Evolutionary conservation across 345 rosid genomes (phyloP), one percentile per base, ranked within the genome.

Genomic region (Bruguiera parviflora): DNA sequence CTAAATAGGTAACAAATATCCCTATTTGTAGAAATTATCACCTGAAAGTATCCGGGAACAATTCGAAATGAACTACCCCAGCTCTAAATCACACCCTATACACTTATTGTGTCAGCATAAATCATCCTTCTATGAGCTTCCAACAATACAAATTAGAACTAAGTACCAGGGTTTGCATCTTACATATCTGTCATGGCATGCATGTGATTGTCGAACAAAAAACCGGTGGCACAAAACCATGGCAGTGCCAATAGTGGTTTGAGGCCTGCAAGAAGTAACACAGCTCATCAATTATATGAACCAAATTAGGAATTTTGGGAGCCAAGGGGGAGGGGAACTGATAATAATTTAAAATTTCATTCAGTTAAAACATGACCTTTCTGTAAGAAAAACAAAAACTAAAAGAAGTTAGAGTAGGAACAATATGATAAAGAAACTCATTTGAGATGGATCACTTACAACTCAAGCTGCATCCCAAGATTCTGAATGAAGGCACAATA

Each of bases 151-250:
- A 4, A n/a, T 53, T 5, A 13, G 49, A 64, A 0, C 8, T 13
- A 53, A 31, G 33, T 63, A 39, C 15, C 32, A n/a, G 32, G 32
- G 33, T 10, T n/a, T 24, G 61, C 53, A 71, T 84, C 96, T 87
- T 77, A 89, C 96, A 79, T 77, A 89, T 89, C 96, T 84, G 67
- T 89, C 88, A 53, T 89, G 89, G 82, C 85, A 83, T 76, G 96
- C 96, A 79, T 89, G 96, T 63, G 92, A 89, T 72, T 89, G 81
- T 13, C 91, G 90, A 51, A 86, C 77, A 76, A 89, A 89, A 76
- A 89, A 89, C 16, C 96, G 82, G 77, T 89, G 96, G 73, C 96
- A 89, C 39, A 89, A 70, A 77, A 89, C 92, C 92, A 87, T 87
- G 71, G 92, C 84, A 71, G 92, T 87, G 37, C 89, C 96, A 51